These are phyloP conservation scores for Helotiales sp. DNA, from an alignment of 2,329 filamentous ascomycete species.

Conservation along the genomic window DNA sequence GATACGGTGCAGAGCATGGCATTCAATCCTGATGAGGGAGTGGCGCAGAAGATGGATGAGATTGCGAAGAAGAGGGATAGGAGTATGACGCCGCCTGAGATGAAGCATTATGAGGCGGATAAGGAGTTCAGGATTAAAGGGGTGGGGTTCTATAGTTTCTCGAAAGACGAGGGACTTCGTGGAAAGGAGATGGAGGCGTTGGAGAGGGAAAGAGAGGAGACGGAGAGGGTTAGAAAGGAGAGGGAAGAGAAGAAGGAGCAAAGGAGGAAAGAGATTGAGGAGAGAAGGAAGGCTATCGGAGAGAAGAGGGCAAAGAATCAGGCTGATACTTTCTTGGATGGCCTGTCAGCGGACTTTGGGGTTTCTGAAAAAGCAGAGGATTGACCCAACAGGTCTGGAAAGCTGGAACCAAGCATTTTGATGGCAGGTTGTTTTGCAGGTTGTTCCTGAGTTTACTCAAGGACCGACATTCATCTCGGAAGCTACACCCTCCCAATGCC, in stretches of 20 bases:
- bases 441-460: not conserved
- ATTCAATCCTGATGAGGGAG: conserved; percentile 71
- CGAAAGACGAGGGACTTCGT: conserved; percentile 67
- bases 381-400: not conserved
- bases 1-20: conserved; percentile 82
- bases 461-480: too few relatives aligned
- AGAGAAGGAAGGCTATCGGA: conserved; percentile 42
- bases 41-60: conserved; percentile 70
- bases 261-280: conserved; percentile 64
- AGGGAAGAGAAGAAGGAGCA: conserved; percentile 57
- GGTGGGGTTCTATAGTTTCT: conserved; percentile 90
- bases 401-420: not conserved
- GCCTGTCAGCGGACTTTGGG: conserved; percentile 42
- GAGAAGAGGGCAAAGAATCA: conserved; percentile 62
- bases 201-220: conserved; percentile 69
- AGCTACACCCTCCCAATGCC: too few relatives aligned
- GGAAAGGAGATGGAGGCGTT: conserved; percentile 70
- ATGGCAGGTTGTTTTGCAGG: too few relatives aligned
- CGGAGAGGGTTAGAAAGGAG: conserved; percentile 49
- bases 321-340: conserved; percentile 72
- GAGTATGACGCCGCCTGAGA: conserved; percentile 75
- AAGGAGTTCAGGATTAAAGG: conserved; percentile 85
- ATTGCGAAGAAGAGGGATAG: conserved; percentile 77
- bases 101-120: conserved; percentile 82
- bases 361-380: not conserved